phyloP scores from a whole-genome alignment of 2,329 filamentous ascomycete genomes.

The Pseudogymnoascus sp. region DNA sequence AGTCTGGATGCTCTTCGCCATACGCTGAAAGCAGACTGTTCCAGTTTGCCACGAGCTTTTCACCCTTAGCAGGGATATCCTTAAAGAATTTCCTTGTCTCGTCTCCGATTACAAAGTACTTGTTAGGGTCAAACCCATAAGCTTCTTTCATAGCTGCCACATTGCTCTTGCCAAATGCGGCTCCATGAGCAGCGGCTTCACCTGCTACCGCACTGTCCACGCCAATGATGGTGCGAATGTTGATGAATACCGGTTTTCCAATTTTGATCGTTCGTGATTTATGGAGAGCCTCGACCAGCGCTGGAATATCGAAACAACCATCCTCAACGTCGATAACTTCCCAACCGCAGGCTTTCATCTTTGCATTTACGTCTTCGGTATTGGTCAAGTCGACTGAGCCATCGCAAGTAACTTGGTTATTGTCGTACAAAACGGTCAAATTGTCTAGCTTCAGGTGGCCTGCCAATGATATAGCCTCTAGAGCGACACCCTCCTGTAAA shows the following conservation, averaged over 20 bases:
- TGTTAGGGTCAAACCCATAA: conserved; percentile 33
- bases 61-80: conserved; percentile 37
- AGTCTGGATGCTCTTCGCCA: conserved; percentile 38
- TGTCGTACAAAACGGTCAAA: conserved; percentile 43
- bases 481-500: conserved; percentile 41
- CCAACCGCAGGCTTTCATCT: conserved; percentile 43
- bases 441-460: conserved; percentile 42
- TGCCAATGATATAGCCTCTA: conserved; percentile 42
- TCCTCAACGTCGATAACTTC: conserved; percentile 41
- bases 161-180: conserved; percentile 17
- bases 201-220: conserved; percentile 29
- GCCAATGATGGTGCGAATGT: conserved; percentile 42
- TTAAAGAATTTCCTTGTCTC: conserved; percentile 44
- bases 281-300: conserved; percentile 35
- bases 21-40: conserved; percentile 37
- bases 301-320: conserved; percentile 37
- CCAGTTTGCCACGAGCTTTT: conserved; percentile 41
- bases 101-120: conserved; percentile 33
- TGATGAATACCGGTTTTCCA: conserved; percentile 44
- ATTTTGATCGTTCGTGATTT: conserved; percentile 30
- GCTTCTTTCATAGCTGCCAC: conserved; percentile 30
- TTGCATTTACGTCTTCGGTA: conserved; percentile 42
- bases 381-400: conserved; percentile 39
- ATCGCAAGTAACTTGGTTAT: conserved; percentile 45
- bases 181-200: conserved; percentile 25